Percentiles rank a stretch among this genome's conserved stretches.
Conservation (phyloP, 371 early-diverging fungal genomes). For the Saksenaea oblongispora region DNA sequence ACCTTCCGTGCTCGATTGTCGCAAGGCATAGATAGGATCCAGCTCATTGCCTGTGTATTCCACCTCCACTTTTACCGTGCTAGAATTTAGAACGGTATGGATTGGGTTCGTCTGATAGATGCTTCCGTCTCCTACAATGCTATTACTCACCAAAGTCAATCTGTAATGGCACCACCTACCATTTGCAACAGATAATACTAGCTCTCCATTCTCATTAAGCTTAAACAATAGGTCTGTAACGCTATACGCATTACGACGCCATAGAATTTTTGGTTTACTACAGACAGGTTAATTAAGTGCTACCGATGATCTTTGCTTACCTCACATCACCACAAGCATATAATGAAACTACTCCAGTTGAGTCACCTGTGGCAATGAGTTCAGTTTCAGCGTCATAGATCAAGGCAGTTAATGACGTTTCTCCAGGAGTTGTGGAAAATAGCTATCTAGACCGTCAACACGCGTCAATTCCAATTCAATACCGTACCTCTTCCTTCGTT, state of each 20-base stretch:
- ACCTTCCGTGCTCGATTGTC: slow-evolving; percentile 9
- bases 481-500: slow-evolving; percentile 53
- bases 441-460: slow-evolving; percentile 11
- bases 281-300: background rate
- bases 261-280: slow-evolving; percentile 16
- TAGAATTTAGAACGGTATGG: background rate
- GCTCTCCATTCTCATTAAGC: slow-evolving; percentile 28
- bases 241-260: slow-evolving; percentile 33
- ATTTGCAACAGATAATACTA: slow-evolving; percentile 24
- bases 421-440: slow-evolving; percentile 17
- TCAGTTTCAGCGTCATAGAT: slow-evolving; percentile 24
- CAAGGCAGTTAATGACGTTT: slow-evolving; percentile 19
- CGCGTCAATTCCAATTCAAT: background rate
- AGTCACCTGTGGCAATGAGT: slow-evolving; percentile 26
- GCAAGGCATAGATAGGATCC: slow-evolving; percentile 29
- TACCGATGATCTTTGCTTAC: slow-evolving; percentile 4
- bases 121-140: slow-evolving; percentile 39
- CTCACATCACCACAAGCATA: slow-evolving; percentile 15
- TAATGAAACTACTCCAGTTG: slow-evolving; percentile 21
- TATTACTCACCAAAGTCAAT: background rate
- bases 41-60: slow-evolving; percentile 47
- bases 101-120: slow-evolving; percentile 37
- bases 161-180: slow-evolving; percentile 16
- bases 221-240: slow-evolving; percentile 26
- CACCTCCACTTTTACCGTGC: slow-evolving; percentile 3